Evolutionary conservation across 805 yeast genomes (phyloP), one percentile per base, ranked within the genome.

Genomic region (Starmerella floris): DNA sequence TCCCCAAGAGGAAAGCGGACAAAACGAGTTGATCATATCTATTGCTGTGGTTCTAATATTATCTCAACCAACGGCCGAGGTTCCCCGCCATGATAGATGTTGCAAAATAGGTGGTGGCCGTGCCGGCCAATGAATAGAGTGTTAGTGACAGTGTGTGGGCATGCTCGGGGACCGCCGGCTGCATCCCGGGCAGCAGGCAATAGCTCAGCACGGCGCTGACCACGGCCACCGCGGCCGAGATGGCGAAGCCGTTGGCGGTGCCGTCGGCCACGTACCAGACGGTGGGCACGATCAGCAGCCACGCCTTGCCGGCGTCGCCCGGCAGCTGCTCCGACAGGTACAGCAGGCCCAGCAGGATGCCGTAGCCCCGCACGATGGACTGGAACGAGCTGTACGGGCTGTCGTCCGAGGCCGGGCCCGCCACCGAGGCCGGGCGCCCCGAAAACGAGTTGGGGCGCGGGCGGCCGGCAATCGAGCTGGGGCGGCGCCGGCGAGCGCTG

Each of bases 191-290:
- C 23, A 41, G 28, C 21, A 8, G 21, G 45, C 43, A 23, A 39
- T 53, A 41, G 48, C 61, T 58, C 23, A 58, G 51, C 5, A 42
- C 45, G 3, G 64, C 50, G 37, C 65, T 64, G 4, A 54, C 41
- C 5, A 58, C 46, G 10, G 66, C 56, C 3, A 59, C 49, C 22
- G 51, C 39, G 5, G 60, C 50, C 5, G 64, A 58, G 16, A 60
- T 46, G 4, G 51, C 45, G 41, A 65, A 57, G 21, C 69, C 69
- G 47, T 57, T 56, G 15, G 56, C 40, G 5, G 67, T 56, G 20
- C 58, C 53, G 42, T 65, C 68, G 27, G 62, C 47, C 8, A 63
- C 53, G 38, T 53, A 59, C 69, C 69, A 65, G 43, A 65, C 45
- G 22, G 58, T 55, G 11, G 69, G 69, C 44, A 60, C 62, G 16